Percentiles rank a stretch among this genome's conserved stretches.
These are phyloP conservation scores for Lactarius sanguifluus DNA, from an alignment of 768 basidiomycete genomes.

Conservation along the genomic window DNA sequence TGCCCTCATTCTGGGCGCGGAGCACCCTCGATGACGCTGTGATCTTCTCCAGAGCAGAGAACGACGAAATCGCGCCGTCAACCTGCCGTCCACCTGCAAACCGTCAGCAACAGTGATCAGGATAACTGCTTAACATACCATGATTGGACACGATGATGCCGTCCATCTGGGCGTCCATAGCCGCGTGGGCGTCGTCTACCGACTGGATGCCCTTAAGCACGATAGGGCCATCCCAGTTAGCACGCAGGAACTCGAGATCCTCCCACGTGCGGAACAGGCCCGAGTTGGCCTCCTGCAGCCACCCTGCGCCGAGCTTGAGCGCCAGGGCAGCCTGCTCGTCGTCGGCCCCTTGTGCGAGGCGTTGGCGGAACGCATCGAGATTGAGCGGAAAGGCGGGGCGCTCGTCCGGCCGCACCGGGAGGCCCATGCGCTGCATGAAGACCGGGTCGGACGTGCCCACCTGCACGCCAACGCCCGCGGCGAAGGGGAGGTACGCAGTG, in stretches of 20 bases:
- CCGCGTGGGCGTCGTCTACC: conserved; percentile 68
- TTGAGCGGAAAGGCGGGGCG: conserved; percentile 60
- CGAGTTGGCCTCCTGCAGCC: conserved; percentile 62
- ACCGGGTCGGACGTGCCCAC: conserved; percentile 73
- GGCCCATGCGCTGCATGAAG: conserved; percentile 62
- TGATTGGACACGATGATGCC: conserved; percentile 84
- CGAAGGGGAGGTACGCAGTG: conserved; percentile 63
- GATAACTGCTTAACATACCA: conserved; percentile 41
- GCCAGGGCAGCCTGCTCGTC: conserved; percentile 46
- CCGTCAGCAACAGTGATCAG: neutral
- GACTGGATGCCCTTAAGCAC: conserved; percentile 77
- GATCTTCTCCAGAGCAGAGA: conserved; percentile 69
- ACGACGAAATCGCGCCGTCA: conserved; percentile 74
- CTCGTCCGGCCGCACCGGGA: conserved; percentile 45
- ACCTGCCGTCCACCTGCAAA: conserved; percentile 67
- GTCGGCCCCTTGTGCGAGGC: conserved; percentile 38
- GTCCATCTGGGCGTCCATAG: conserved; percentile 60
- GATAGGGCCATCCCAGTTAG: conserved; percentile 77
- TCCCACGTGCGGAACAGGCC: conserved; percentile 70
- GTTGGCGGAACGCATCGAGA: conserved; percentile 45
- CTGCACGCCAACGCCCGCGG: conserved; percentile 62
- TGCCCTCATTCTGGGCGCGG: conserved; percentile 57
- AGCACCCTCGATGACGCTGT: conserved; percentile 59
- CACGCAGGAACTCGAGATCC: conserved; percentile 62
- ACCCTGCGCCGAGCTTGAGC: conserved; percentile 54